Evolutionary conservation across 2,329 filamentous ascomycete species (phyloP).

Genomic region (Alternaria novae-zelandiae): DNA sequence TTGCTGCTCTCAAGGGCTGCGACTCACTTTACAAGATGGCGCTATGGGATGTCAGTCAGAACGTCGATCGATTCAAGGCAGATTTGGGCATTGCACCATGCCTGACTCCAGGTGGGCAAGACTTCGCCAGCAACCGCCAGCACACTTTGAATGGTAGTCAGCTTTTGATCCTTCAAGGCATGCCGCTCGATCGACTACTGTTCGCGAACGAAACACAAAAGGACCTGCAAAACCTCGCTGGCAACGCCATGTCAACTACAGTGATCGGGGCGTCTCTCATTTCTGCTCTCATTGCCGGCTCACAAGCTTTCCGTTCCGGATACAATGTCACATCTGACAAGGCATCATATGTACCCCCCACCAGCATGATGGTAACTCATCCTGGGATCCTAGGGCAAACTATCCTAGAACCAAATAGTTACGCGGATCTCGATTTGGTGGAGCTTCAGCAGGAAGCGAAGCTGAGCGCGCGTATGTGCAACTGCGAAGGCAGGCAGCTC

Average conservation of each 20-base stretch:
- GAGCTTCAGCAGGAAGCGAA: constrained; percentile 31
- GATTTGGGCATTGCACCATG: constrained; percentile 68
- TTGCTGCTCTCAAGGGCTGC: constrained; percentile 53
- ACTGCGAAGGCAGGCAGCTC: constrained; percentile 60
- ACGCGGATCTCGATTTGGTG: constrained; percentile 13
- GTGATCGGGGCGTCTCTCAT: constrained; percentile 71
- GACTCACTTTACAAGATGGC: constrained; percentile 65
- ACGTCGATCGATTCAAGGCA: constrained; percentile 67
- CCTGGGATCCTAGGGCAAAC: background rate
- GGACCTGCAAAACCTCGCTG: constrained; percentile 72
- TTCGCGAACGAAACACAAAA: constrained; percentile 65
- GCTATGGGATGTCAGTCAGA: constrained; percentile 72
- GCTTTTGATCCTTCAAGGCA: constrained; percentile 69
- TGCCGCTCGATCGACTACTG: constrained; percentile 67
- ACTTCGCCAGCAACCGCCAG: constrained; percentile 66
- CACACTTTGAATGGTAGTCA: constrained; percentile 69
- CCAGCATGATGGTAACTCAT: background rate
- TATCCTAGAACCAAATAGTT: background rate
- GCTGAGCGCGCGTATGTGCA: constrained; percentile 57
- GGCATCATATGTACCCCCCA: background rate
- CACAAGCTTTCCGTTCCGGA: too few relatives aligned
- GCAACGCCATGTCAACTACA: constrained; percentile 80
- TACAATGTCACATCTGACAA: too few relatives aligned
- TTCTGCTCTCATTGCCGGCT: constrained; percentile 54
- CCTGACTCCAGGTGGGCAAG: constrained; percentile 69